Evolutionary conservation across 305 asterid genomes (phyloP).

Genomic region (Euphrasia arctica): DNA sequence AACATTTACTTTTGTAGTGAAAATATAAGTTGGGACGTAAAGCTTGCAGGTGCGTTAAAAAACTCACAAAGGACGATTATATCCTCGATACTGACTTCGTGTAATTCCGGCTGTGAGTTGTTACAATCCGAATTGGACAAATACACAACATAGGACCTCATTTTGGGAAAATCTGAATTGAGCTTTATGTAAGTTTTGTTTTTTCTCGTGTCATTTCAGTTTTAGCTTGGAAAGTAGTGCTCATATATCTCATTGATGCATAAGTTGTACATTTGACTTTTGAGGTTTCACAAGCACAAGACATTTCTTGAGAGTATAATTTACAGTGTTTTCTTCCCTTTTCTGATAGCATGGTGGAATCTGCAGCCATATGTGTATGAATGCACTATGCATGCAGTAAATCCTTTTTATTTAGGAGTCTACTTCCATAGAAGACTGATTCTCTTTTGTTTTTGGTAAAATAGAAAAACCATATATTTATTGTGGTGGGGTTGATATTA

Average conservation of each 20-base stretch:
- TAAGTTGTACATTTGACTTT: neutral
- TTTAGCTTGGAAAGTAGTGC: neutral
- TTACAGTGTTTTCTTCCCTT: too few relatives aligned
- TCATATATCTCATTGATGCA: too few relatives aligned
- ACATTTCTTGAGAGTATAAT: neutral
- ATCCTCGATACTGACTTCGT: constrained; percentile 58
- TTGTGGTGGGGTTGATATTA: too few relatives aligned
- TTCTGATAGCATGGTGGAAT: too few relatives aligned
- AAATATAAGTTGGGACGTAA: constrained; percentile 61
- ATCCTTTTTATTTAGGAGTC: too few relatives aligned
- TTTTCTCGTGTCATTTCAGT: neutral
- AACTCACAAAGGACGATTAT: constrained; percentile 61
- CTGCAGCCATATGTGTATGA: too few relatives aligned
- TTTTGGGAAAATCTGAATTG: neutral
- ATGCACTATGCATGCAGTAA: too few relatives aligned
- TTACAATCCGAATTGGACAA: constrained; percentile 47
- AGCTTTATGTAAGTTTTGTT: neutral
- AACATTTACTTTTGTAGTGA: constrained; percentile 39
- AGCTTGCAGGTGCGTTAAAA: constrained; percentile 67
- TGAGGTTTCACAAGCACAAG: neutral
- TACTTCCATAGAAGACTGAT: neutral
- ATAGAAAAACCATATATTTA: too few relatives aligned
- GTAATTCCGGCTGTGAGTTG: constrained; percentile 55
- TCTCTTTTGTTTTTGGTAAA: too few relatives aligned
- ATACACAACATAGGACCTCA: constrained; percentile 18